Percentiles rank a stretch among this genome's conserved stretches.
phyloP scores from a whole-genome alignment of 768 basidiomycete genomes.

The Boletus rufocinnamomeus region DNA sequence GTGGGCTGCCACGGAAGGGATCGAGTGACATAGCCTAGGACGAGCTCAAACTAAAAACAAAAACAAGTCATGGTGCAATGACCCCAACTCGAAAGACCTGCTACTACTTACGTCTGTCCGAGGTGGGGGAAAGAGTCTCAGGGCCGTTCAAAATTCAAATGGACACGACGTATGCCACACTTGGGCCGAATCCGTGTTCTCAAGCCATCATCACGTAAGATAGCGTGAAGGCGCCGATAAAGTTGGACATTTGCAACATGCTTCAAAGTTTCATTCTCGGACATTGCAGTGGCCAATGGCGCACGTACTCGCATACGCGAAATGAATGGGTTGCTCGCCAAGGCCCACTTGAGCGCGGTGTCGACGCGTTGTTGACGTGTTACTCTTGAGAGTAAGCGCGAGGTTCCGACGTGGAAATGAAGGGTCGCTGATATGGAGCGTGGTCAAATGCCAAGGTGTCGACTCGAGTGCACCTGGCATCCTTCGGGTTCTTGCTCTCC shows the following conservation, averaged over 20 bases:
- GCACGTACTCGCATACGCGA: not conserved
- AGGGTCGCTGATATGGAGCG: not conserved
- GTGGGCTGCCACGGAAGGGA: too few relatives aligned
- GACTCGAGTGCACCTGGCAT: not conserved
- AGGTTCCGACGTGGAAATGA: not conserved
- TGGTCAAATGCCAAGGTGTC: not conserved
- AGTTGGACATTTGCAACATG: conserved; percentile 1
- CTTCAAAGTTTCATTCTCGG: not conserved
- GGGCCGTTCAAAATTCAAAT: not conserved
- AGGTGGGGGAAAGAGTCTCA: not conserved
- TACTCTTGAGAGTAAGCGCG: not conserved
- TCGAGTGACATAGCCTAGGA: not conserved
- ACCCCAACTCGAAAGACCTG: not conserved
- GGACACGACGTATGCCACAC: not conserved
- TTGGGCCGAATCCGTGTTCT: not conserved
- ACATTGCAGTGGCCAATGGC: not conserved
- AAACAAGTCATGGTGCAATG: not conserved
- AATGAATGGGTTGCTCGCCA: not conserved
- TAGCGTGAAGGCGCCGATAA: not conserved
- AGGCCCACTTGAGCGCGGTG: not conserved
- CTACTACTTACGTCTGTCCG: too few relatives aligned
- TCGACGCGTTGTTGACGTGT: not conserved
- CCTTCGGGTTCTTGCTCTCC: too few relatives aligned
- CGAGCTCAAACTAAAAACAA: not conserved
- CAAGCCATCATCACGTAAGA: conserved; percentile 1